These are phyloP conservation scores for Arabidopsis thaliana DNA, from an alignment of 345 rosid species.

Conservation along the genomic window TAIR10.1 NC_003074.8:6340501-6341000, in stretches of 20 bases:
- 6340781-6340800: conserved; percentile 71
- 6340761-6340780: conserved; percentile 94
- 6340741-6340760: conserved; percentile 33
- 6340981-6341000: conserved; percentile 53
- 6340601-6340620: conserved; percentile 94
- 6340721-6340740: neutral
- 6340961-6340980: conserved; percentile 14
- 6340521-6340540: conserved; percentile 17
- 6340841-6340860: conserved; percentile 95
- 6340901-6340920: conserved; percentile 58
- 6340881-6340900: conserved; percentile 95
- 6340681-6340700: neutral
- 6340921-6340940: neutral
- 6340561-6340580: conserved; percentile 76
- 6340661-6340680: conserved; percentile 28
- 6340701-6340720: neutral
- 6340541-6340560: conserved; percentile 60
- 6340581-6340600: conserved; percentile 97
- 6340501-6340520: neutral
- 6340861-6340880: conserved; percentile 94
- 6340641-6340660: conserved; percentile 94
- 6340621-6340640: conserved; percentile 91
- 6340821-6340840: conserved; percentile 95
- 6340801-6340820: conserved; percentile 86
- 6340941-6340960: conserved; percentile 15